Percentiles rank a stretch among this genome's conserved stretches.
Conservation (phyloP, 768 basidiomycete genomes). For the Naganishia vaughanmartiniae region DNA sequence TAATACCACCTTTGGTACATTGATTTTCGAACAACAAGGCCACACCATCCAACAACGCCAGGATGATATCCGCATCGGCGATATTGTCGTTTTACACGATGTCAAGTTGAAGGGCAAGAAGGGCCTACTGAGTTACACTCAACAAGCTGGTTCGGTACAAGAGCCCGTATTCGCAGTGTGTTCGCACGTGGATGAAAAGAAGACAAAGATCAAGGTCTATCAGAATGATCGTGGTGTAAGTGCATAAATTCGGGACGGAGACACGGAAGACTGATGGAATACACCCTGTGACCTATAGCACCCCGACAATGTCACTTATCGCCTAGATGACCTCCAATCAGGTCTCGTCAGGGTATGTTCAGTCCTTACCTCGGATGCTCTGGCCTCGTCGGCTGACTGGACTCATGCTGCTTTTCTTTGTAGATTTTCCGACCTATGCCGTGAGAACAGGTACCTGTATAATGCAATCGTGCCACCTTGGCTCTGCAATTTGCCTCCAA, state of each 20-base stretch:
- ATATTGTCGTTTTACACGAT: constrained; percentile 71
- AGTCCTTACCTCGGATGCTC: too few species aligned
- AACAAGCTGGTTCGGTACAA: constrained; percentile 57
- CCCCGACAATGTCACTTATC: constrained; percentile 78
- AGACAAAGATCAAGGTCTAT: constrained; percentile 76
- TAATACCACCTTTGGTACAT: constrained; percentile 61
- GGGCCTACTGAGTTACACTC: constrained; percentile 68
- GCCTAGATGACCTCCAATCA: constrained; percentile 83
- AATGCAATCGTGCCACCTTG: too few species aligned
- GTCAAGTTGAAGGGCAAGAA: constrained; percentile 78
- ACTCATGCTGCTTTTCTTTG: background rate
- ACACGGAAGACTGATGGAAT: background rate
- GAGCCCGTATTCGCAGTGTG: constrained; percentile 72
- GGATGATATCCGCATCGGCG: constrained; percentile 73
- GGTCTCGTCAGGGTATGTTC: constrained; percentile 69
- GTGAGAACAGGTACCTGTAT: background rate
- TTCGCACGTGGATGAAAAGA: constrained; percentile 78
- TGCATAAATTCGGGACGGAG: constrained; percentile 47
- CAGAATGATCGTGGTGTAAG: constrained; percentile 76
- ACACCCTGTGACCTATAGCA: constrained; percentile 51
- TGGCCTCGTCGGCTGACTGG: background rate
- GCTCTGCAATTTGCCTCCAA: background rate
- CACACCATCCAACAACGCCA: constrained; percentile 66
- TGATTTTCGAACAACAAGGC: constrained; percentile 71
- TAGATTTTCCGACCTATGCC: constrained; percentile 31